Evolutionary conservation across 208 protist species (phyloP).

Genomic region (Acanthamoeba rhysodes): DNA sequence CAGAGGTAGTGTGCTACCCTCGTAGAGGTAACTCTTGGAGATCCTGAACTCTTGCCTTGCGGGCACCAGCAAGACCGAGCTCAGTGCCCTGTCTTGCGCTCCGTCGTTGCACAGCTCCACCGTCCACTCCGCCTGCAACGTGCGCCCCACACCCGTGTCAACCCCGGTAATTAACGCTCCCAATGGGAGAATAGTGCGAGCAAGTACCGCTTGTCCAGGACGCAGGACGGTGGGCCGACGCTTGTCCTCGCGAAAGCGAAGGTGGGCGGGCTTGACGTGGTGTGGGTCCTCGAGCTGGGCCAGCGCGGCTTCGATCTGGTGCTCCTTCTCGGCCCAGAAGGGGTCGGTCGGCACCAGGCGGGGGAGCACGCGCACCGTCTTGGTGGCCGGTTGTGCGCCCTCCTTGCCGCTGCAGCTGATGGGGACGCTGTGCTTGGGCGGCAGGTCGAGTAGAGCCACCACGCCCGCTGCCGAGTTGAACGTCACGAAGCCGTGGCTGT

Average conservation of each 20-base stretch:
- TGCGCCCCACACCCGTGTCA: too few relatives aligned
- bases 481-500: background rate
- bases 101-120: background rate
- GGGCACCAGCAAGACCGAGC: background rate
- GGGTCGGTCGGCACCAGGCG: background rate
- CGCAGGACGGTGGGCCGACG: background rate
- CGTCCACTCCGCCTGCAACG: background rate
- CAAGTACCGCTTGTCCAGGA: background rate
- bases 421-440: background rate
- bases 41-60: background rate
- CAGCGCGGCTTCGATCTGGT: background rate
- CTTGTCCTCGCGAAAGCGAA: background rate
- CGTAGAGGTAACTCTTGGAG: background rate
- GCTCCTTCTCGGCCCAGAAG: background rate
- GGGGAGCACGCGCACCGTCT: background rate
- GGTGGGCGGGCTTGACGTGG: background rate
- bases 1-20: too few relatives aligned
- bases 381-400: background rate
- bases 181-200: background rate
- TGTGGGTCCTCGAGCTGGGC: background rate
- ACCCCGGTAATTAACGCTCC: background rate
- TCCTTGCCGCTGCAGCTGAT: background rate
- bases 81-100: background rate
- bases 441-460: background rate
- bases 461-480: background rate